phyloP scores from a whole-genome alignment of 2,329 filamentous ascomycete species.

The Cryphonectria parasitica region DNA sequence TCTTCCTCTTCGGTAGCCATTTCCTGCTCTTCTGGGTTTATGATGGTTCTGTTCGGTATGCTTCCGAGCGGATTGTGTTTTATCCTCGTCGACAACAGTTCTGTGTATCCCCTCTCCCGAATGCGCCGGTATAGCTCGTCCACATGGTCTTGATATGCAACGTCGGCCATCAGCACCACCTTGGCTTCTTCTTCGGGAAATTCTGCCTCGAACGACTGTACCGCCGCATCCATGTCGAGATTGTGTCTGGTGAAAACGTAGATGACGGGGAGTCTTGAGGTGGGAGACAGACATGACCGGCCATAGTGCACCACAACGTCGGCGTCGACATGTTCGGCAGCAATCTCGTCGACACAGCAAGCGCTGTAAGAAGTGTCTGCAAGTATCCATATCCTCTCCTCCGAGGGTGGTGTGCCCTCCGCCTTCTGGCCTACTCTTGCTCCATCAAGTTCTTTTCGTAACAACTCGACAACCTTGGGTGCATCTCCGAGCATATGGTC shows the following conservation, averaged over 20 bases:
- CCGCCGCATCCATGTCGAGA: slow-evolving; percentile 64
- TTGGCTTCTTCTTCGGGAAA: slow-evolving; percentile 68
- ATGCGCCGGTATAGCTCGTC: slow-evolving; percentile 59
- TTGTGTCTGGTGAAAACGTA: slow-evolving; percentile 83
- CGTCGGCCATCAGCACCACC: slow-evolving; percentile 83
- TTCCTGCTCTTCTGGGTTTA: slow-evolving; percentile 32
- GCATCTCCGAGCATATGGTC: slow-evolving; percentile 90
- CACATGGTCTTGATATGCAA: slow-evolving; percentile 82
- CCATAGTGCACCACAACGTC: slow-evolving; percentile 95
- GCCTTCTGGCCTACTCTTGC: slow-evolving; percentile 17
- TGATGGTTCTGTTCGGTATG: slow-evolving; percentile 80
- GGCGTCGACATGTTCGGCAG: slow-evolving; percentile 89
- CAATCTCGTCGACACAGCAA: slow-evolving; percentile 96
- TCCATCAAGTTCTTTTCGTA: slow-evolving; percentile 46
- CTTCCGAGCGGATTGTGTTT: slow-evolving; percentile 76
- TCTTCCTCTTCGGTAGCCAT: slow-evolving; percentile 46
- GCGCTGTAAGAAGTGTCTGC: slow-evolving; percentile 96
- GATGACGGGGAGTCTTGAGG: slow-evolving; percentile 82
- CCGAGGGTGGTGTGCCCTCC: not conserved
- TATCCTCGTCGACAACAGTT: slow-evolving; percentile 71
- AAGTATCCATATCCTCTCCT: slow-evolving; percentile 72
- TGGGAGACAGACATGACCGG: slow-evolving; percentile 87
- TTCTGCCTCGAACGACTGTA: slow-evolving; percentile 65
- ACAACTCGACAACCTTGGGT: slow-evolving; percentile 72
- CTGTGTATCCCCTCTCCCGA: slow-evolving; percentile 65